A percentile compares a stretch with the other conserved stretches of the same genome.
These are phyloP conservation scores for Trichophyton verrucosum DNA, from an alignment of 2,329 filamentous ascomycete species.

Conservation along the genomic window DNA sequence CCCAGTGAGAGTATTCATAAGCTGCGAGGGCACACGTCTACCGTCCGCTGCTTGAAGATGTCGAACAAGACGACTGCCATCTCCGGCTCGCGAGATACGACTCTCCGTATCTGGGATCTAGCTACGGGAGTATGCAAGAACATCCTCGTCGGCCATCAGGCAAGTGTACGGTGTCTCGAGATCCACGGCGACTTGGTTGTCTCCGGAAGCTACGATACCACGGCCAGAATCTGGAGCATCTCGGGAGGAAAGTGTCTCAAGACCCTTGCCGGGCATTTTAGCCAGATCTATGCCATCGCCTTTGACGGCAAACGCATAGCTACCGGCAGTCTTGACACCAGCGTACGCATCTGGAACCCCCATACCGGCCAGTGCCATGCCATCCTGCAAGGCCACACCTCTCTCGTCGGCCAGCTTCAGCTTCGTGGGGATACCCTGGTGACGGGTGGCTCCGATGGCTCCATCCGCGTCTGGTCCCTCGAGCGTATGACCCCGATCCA, in stretches of 20 bases:
- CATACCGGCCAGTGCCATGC: conserved; percentile 75
- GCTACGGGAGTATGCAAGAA: conserved; percentile 84
- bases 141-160: conserved; percentile 96
- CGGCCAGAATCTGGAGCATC: conserved; percentile 94
- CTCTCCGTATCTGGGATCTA: conserved; percentile 92
- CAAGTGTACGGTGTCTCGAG: conserved; percentile 91
- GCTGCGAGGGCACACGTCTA: conserved; percentile 87
- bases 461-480: conserved; percentile 90
- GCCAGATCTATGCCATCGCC: conserved; percentile 96
- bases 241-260: conserved; percentile 85
- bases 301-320: conserved; percentile 91
- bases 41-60: conserved; percentile 95
- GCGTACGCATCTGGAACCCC: conserved; percentile 93
- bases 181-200: conserved; percentile 95
- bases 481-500: conserved; percentile 86
- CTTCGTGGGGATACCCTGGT: conserved; percentile 91
- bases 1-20: conserved; percentile 64
- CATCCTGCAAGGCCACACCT: conserved; percentile 92
- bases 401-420: conserved; percentile 88
- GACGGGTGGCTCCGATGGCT: conserved; percentile 90
- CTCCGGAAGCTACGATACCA: conserved; percentile 97
- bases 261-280: conserved; percentile 87
- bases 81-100: conserved; percentile 90
- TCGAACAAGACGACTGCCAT: conserved; percentile 87
- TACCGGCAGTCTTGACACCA: conserved; percentile 91